Conservation (phyloP, 164 flowering plant genomes). For the Buxus sempervirens region DNA sequence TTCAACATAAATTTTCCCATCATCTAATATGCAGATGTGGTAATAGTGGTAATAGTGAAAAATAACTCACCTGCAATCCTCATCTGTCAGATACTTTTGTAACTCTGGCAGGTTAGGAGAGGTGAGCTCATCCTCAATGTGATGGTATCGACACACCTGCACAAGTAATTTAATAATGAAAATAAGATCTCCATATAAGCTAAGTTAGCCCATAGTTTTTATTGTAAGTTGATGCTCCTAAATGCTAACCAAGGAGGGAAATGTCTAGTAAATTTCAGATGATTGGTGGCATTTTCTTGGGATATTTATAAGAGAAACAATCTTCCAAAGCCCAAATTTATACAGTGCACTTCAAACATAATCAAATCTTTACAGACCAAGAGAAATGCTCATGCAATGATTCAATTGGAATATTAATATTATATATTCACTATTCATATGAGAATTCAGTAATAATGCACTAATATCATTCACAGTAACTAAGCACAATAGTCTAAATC, state of each 20-base stretch:
- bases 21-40: background rate
- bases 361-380: background rate
- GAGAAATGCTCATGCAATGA: background rate
- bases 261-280: background rate
- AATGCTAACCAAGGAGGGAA: background rate
- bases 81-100: conserved; percentile 84
- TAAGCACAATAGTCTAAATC: background rate
- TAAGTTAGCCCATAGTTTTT: too few relatives aligned
- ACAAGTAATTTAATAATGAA: background rate
- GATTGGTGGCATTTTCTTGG: too few relatives aligned
- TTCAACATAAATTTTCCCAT: too few relatives aligned
- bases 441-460: background rate
- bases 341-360: too few relatives aligned
- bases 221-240: background rate
- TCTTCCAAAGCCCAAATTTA: too few relatives aligned
- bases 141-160: conserved; percentile 89
- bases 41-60: conserved; percentile 1
- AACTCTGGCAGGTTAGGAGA: conserved; percentile 64
- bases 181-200: background rate
- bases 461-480: background rate
- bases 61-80: conserved; percentile 70
- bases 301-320: too few relatives aligned
- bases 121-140: conserved; percentile 75
- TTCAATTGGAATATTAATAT: background rate
- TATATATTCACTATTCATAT: background rate